Conservation (phyloP, 2,329 filamentous ascomycete species). For the Incumbomyces delicatus region DNA sequence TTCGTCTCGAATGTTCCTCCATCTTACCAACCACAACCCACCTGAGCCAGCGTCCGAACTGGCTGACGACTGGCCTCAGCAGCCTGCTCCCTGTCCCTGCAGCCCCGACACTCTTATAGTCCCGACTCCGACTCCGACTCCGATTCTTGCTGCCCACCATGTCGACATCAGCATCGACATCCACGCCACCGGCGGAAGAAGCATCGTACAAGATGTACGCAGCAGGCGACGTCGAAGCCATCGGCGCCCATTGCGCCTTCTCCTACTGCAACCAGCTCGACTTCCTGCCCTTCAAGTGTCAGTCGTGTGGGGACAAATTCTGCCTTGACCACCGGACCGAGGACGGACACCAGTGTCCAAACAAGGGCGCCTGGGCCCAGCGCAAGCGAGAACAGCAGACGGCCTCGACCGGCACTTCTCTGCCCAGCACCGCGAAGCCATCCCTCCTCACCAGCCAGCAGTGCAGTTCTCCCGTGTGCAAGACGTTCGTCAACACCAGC, state of each 20-base stretch:
- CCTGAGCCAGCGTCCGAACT: too few species aligned
- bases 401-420: constrained; percentile 21
- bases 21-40: neutral
- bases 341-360: constrained; percentile 60
- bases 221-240: constrained; percentile 67
- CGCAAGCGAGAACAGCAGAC: constrained; percentile 29
- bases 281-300: constrained; percentile 89
- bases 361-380: constrained; percentile 52
- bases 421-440: constrained; percentile 35
- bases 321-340: constrained; percentile 93
- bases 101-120: neutral
- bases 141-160: constrained; percentile 9
- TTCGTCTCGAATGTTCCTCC: neutral
- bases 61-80: neutral
- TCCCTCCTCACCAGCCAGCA: constrained; percentile 46
- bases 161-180: constrained; percentile 16
- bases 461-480: constrained; percentile 40
- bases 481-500: constrained; percentile 43
- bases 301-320: constrained; percentile 73
- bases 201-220: constrained; percentile 14
- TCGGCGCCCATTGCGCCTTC: constrained; percentile 86
- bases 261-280: constrained; percentile 89
- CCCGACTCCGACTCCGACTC: neutral
- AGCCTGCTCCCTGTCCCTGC: neutral
- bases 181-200: constrained; percentile 13